phyloP scores from a whole-genome alignment of 2,329 filamentous ascomycete species.

The Aspergillus cejpii region DNA sequence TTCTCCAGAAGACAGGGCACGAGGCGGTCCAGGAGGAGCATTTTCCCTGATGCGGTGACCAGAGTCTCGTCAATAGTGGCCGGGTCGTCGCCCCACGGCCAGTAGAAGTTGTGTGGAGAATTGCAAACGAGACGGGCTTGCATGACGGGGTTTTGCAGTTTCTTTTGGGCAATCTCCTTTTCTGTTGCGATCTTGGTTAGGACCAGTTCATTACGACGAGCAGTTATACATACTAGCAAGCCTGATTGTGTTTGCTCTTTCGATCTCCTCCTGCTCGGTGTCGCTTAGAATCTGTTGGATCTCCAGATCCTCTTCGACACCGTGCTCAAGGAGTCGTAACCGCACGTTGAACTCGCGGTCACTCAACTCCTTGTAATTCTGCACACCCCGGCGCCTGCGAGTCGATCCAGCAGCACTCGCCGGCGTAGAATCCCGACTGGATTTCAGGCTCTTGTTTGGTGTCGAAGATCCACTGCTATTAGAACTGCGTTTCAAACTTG shows the following conservation, averaged over 20 bases:
- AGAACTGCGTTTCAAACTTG: conserved; percentile 54
- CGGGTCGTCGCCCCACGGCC: conserved; percentile 65
- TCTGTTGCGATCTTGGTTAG: conserved; percentile 45
- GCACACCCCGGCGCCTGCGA: conserved; percentile 48
- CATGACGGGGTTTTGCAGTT: conserved; percentile 85
- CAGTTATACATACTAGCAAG: conserved; percentile 58
- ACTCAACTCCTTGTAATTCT: conserved; percentile 62
- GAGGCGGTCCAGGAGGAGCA: conserved; percentile 84
- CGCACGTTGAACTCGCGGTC: conserved; percentile 80
- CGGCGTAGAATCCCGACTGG: conserved; percentile 69
- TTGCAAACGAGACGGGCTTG: conserved; percentile 90
- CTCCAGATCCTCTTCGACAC: conserved; percentile 55
- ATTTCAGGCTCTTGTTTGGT: conserved; percentile 65
- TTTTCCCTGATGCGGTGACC: conserved; percentile 85
- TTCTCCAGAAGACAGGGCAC: conserved; percentile 66
- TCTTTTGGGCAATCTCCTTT: conserved; percentile 82
- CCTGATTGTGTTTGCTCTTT: conserved; percentile 62
- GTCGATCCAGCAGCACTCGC: conserved; percentile 46
- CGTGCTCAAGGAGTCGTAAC: conserved; percentile 41
- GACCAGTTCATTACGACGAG: not conserved
- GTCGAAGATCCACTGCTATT: conserved; percentile 40
- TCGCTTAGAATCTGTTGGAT: conserved; percentile 34
- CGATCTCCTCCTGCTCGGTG: conserved; percentile 54
- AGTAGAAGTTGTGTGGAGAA: conserved; percentile 93
- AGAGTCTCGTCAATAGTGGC: conserved; percentile 68